Evolutionary conservation across 768 basidiomycete species (phyloP), one percentile per base, ranked within the genome.

Genomic region (Tulasnella sp.): DNA sequence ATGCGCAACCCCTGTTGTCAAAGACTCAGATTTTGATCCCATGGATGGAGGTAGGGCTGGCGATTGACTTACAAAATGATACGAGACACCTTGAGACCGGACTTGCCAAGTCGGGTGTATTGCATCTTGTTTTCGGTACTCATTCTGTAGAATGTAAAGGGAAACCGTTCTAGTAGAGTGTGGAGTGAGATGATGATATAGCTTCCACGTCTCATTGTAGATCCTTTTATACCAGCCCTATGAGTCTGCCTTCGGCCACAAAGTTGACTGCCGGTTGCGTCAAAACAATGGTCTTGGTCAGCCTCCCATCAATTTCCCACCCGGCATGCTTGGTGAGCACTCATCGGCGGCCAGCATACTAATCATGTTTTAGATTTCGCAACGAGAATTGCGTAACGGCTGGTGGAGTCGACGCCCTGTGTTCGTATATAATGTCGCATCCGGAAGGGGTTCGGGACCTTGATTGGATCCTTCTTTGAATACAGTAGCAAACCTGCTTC

Each of bases 41-140:
- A n/a, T n/a, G n/a, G n/a, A n/a, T n/a, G n/a, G n/a, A n/a, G n/a
- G n/a, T n/a, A n/a, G n/a, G n/a, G n/a, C n/a, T n/a, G n/a, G n/a
- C n/a, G n/a, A n/a, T n/a, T n/a, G n/a, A n/a, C n/a, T n/a, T n/a
- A n/a, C n/a, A n/a, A n/a, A n/a, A n/a, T n/a, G n/a, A n/a, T n/a
- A n/a, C n/a, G n/a, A n/a, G n/a, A n/a, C 14, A 71, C 70, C 38
- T 71, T 71, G 34, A 71, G 70, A n/a, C 70, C 70, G 4, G 70
- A 71, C 70, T 71, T 71, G 31, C 70, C 70, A n/a, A 71, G 34
- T 4, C 70, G 70, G 38, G 37, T 31, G 39, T 71, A 71, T 34
- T 34, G 31, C 70, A 71, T 71, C 11, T 71, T 6, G 38, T 71
- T 71, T 67, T 67, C 64, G 11, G 42, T 42, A 5, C 4, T 42